phyloP scores from a whole-genome alignment of 495 filamentous ascomycete species.

The Apiosordaria backusii region DNA sequence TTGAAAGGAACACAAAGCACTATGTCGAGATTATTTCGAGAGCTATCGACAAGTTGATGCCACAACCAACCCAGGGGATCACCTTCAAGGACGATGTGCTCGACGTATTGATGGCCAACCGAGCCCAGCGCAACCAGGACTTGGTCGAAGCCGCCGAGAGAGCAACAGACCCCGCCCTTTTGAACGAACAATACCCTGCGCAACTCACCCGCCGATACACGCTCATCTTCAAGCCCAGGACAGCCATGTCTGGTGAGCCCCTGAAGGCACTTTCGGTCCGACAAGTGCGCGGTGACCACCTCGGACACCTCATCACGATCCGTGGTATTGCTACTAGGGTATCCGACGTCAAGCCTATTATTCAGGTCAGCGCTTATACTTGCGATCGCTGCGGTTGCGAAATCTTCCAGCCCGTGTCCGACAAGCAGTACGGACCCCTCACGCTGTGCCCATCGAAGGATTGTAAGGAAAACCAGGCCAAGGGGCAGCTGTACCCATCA shows the following conservation, averaged over 20 bases:
- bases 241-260: constrained; percentile 62
- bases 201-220: constrained; percentile 92
- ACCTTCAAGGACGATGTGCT: constrained; percentile 96
- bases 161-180: constrained; percentile 55
- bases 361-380: constrained; percentile 93
- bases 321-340: constrained; percentile 93
- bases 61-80: constrained; percentile 69
- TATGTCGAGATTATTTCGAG: constrained; percentile 89
- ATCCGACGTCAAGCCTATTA: constrained; percentile 96
- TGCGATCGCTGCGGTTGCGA: constrained; percentile 95
- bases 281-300: constrained; percentile 85
- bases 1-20: constrained; percentile 87
- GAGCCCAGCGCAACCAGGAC: constrained; percentile 77
- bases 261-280: constrained; percentile 90
- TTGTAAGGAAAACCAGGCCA: constrained; percentile 84
- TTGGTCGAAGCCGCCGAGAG: constrained; percentile 65
- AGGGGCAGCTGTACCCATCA: constrained; percentile 88
- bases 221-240: constrained; percentile 89
- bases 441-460: constrained; percentile 80
- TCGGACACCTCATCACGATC: constrained; percentile 89
- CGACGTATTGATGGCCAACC: constrained; percentile 91
- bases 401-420: constrained; percentile 93
- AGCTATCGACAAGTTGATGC: constrained; percentile 85
- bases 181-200: constrained; percentile 74
- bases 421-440: constrained; percentile 85